Base-by-base conservation (phyloP, 2,329 filamentous ascomycete species). In the Ophiostoma australiae region DNA sequence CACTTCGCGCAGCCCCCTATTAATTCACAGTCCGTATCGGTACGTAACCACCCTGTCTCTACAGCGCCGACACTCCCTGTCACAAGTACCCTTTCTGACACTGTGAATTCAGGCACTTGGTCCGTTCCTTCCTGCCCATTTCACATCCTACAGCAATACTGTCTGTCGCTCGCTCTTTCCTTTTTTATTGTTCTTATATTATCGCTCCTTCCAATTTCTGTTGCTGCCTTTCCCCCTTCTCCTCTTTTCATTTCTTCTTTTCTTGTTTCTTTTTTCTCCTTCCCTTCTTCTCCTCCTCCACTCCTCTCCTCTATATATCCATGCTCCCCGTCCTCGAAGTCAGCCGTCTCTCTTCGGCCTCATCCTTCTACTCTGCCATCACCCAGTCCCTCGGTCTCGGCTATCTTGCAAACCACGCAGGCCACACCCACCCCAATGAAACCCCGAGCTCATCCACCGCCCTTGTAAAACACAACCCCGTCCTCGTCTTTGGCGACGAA, bases 331-430 rank as follows among this genome's bases (percentile, higher is more conserved):
- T 83, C 74, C 77, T 88, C 74, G 83, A 87, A 77, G 93, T 97
- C 77, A 89, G 89, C 73, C 89, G 94, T 79, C 87, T 97, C 70
- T 87, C 92, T 70, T 88, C 89, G 48, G 91, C 93, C 3, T 88
- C 90, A 68, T 95, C 92, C 8, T 97, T 96, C 82, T 97, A 93
- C 80, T 87, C 93, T 31, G 87, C 91, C 73, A 85, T 93, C 74
- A 85, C 92, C 8, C 91, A 94, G 75, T 90, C 92, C 3, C 84
- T 97, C 31, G 91, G 91, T 52, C 89, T 96, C 73, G 86, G 86
- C 73, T 96, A 89, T 78, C 85, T 92, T 73, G 80, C 79, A 68
- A 17, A 41, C 65, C n/a, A 41, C 37, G 27, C 27, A 31, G 27
- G 27, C 27, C 27, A 31, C 39, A 33, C 39, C 37, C 20, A 41